These are phyloP conservation scores for Auriscalpium orientale DNA, from an alignment of 768 basidiomycete species.

Conservation along the genomic window DNA sequence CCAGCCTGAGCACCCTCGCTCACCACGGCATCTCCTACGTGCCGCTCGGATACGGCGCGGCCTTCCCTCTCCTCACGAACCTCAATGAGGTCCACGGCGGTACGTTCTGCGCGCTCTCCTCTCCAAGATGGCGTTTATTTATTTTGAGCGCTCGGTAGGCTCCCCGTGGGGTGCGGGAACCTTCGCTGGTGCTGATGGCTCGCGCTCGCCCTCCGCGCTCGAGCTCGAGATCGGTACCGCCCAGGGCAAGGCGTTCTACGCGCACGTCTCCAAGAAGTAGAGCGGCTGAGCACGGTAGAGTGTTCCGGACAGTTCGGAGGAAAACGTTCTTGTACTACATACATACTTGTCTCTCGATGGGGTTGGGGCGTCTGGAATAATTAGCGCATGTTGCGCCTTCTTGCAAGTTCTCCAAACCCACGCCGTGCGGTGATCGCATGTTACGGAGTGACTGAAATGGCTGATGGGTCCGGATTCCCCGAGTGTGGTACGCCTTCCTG, in stretches of 20 bases:
- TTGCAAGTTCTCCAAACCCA: too few relatives aligned
- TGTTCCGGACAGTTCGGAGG: too few relatives aligned
- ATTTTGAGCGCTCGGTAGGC: slow-evolving; percentile 28
- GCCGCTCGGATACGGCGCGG: slow-evolving; percentile 60
- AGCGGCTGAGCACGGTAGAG: not conserved
- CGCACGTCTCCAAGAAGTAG: slow-evolving; percentile 27
- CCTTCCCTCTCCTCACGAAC: slow-evolving; percentile 35
- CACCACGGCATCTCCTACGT: slow-evolving; percentile 73
- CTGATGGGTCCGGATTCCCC: too few relatives aligned
- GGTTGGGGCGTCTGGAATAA: too few relatives aligned
- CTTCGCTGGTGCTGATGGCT: slow-evolving; percentile 38
- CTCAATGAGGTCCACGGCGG: slow-evolving; percentile 50
- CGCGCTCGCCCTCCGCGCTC: slow-evolving; percentile 38
- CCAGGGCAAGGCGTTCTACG: slow-evolving; percentile 49
- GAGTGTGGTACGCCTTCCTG: too few relatives aligned
- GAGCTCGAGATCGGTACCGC: slow-evolving; percentile 44
- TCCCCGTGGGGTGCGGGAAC: slow-evolving; percentile 77
- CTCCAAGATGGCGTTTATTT: not conserved
- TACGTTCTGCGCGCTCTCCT: slow-evolving; percentile 23
- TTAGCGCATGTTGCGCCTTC: too few relatives aligned
- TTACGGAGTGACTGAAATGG: too few relatives aligned
- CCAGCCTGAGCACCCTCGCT: slow-evolving; percentile 45
- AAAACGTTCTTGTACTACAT: too few relatives aligned
- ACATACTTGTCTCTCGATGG: too few relatives aligned
- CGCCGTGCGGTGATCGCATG: too few relatives aligned